Evolutionary conservation across 2,329 filamentous ascomycete genomes (phyloP).

Genomic region (Botrytis deweyae): DNA sequence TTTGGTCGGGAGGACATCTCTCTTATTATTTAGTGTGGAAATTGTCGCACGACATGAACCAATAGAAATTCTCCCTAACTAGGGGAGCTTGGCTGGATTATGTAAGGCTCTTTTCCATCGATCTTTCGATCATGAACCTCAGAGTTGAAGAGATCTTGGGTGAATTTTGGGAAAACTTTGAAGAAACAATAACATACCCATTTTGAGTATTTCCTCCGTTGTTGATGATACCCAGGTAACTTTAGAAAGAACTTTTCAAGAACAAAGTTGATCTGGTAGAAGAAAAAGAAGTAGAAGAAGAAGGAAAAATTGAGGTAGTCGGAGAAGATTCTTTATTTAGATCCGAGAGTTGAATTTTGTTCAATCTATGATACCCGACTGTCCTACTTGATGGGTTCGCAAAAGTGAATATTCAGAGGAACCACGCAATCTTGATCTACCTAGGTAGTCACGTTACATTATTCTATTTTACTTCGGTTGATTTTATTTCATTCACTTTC

Average conservation of each 20-base stretch:
- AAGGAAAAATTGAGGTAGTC: background rate
- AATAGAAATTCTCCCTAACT: background rate
- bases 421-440: background rate
- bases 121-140: background rate
- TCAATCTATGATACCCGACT: background rate
- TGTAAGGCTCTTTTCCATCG: background rate
- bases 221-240: too few relatives aligned
- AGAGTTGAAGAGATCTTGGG: background rate
- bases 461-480: too few relatives aligned
- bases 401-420: background rate
- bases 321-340: background rate
- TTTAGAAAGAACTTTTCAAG: background rate
- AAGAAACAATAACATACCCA: background rate
- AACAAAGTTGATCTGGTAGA: background rate
- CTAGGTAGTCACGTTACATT: background rate
- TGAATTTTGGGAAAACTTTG: background rate
- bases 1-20: slow-evolving; percentile 5
- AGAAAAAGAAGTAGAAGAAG: background rate
- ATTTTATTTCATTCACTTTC: background rate
- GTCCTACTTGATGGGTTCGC: background rate
- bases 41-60: background rate
- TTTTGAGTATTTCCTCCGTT: background rate
- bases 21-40: slow-evolving; percentile 15
- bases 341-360: background rate
- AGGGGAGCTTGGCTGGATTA: background rate